A percentile compares a stretch with the other conserved stretches of the same genome.
Conservation (phyloP, 169 alveolate species). For the Plasmodium gallinaceum region DNA sequence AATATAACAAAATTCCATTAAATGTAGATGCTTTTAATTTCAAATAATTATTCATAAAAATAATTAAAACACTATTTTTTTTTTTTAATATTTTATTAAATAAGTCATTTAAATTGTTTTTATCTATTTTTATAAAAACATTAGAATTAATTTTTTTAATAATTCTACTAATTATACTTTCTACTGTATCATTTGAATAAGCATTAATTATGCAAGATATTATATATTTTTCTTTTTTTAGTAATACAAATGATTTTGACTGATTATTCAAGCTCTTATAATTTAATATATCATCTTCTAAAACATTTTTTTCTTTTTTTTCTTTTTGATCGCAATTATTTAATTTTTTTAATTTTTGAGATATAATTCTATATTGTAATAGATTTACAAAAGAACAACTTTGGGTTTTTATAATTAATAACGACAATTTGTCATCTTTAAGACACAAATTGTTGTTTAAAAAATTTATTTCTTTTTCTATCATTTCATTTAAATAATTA, state of each 20-base stretch:
- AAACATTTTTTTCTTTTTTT: not conserved
- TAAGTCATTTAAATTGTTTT: slow-evolving; percentile 29
- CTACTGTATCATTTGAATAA: slow-evolving; percentile 43
- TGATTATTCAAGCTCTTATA: not conserved
- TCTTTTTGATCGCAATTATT: not conserved
- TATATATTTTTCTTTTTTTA: slow-evolving; percentile 11
- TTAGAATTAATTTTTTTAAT: slow-evolving; percentile 35
- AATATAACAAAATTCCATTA: slow-evolving; percentile 38
- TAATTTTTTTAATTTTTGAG: slow-evolving; percentile 15
- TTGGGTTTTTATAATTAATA: slow-evolving; percentile 44
- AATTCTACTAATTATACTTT: slow-evolving; percentile 44
- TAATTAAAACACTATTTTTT: slow-evolving; percentile 30
- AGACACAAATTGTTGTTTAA: slow-evolving; percentile 33
- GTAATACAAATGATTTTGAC: not conserved
- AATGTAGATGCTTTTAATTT: slow-evolving; percentile 48
- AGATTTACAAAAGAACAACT: slow-evolving; percentile 39
- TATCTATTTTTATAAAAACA: slow-evolving; percentile 19
- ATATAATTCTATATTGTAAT: slow-evolving; percentile 28
- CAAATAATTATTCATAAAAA: slow-evolving; percentile 57
- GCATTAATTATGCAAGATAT: slow-evolving; percentile 35
- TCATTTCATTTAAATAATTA: slow-evolving; percentile 41
- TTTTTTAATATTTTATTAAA: slow-evolving; percentile 17
- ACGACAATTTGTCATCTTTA: slow-evolving; percentile 48
- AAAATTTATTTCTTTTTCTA: slow-evolving; percentile 38
- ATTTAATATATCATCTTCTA: slow-evolving; percentile 1